These are phyloP conservation scores for Ustilago esculenta DNA, from an alignment of 1,284 basidiomycete species.

Conservation along the genomic window DNA sequence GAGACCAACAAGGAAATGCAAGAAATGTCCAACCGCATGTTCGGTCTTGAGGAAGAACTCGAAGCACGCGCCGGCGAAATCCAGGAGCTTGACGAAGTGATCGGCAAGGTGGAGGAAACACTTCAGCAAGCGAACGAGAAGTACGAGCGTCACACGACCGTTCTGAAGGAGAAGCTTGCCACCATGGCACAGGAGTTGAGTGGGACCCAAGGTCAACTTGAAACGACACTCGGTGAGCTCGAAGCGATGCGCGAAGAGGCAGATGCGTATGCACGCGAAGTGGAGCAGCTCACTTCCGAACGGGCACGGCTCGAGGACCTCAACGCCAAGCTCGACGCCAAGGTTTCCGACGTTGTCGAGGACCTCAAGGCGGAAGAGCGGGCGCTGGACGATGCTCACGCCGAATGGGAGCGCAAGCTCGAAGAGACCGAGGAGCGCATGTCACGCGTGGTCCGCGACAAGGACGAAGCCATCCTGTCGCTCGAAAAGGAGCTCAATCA, in stretches of 20 bases:
- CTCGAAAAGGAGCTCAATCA: constrained; percentile 57
- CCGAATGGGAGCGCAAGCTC: constrained; percentile 68
- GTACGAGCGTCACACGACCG: constrained; percentile 50
- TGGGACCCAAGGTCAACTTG: constrained; percentile 33
- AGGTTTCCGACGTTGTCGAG: constrained; percentile 65
- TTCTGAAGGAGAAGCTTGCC: constrained; percentile 49
- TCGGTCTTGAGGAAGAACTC: constrained; percentile 48
- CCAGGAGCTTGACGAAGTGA: constrained; percentile 68
- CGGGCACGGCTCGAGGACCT: constrained; percentile 46
- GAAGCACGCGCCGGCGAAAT: constrained; percentile 69
- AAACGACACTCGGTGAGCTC: constrained; percentile 45
- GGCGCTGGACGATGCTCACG: constrained; percentile 64
- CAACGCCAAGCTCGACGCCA: constrained; percentile 59
- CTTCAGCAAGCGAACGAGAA: constrained; percentile 70
- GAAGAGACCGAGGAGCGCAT: constrained; percentile 55
- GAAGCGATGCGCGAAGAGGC: constrained; percentile 51
- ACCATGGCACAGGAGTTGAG: constrained; percentile 27
- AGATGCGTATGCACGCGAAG: constrained; percentile 39
- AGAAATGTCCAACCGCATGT: constrained; percentile 66
- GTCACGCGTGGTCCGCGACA: constrained; percentile 53
- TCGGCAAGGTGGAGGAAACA: constrained; percentile 77
- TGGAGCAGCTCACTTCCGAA: constrained; percentile 44
- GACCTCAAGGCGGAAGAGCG: constrained; percentile 69
- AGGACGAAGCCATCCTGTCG: constrained; percentile 53
- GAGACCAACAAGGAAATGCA: constrained; percentile 73